A percentile compares a stretch with the other conserved stretches of the same genome.
These are phyloP conservation scores for Agaricus sinodeliciosus DNA, from an alignment of 768 basidiomycete genomes.

Conservation along the genomic window DNA sequence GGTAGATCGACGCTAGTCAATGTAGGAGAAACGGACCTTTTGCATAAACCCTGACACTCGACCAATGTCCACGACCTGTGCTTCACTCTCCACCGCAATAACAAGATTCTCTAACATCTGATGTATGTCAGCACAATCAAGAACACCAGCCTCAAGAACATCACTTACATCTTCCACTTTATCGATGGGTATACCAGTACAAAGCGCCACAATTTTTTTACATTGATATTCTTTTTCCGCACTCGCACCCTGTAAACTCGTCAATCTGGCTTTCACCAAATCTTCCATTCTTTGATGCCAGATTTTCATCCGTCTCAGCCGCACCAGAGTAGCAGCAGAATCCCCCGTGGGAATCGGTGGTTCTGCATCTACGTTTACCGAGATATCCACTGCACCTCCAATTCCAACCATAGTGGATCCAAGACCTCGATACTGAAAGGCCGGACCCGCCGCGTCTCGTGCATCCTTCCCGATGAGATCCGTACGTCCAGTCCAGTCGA, in stretches of 20 bases:
- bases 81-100: slow-evolving; percentile 83
- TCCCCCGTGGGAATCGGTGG: slow-evolving; percentile 60
- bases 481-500: slow-evolving; percentile 85
- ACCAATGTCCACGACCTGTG: slow-evolving; percentile 73
- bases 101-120: slow-evolving; percentile 84
- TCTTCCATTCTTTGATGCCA: slow-evolving; percentile 83
- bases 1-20: background rate
- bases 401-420: slow-evolving; percentile 62
- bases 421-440: slow-evolving; percentile 67
- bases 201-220: slow-evolving; percentile 85
- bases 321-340: slow-evolving; percentile 53
- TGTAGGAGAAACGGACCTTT: slow-evolving; percentile 45
- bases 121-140: slow-evolving; percentile 13
- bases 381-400: slow-evolving; percentile 58
- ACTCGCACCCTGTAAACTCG: slow-evolving; percentile 67
- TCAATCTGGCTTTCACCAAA: slow-evolving; percentile 63
- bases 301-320: slow-evolving; percentile 65
- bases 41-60: slow-evolving; percentile 90
- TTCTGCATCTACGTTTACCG: slow-evolving; percentile 62
- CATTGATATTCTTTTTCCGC: slow-evolving; percentile 90
- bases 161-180: slow-evolving; percentile 82
- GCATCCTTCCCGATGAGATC: slow-evolving; percentile 35
- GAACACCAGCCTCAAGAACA: slow-evolving; percentile 7
- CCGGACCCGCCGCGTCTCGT: slow-evolving; percentile 40
- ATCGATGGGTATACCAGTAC: slow-evolving; percentile 80